Percentiles rank a stretch among this genome's conserved stretches.
Conservation (phyloP, 257 asterid genomes). For the Solanum ossicruentum region DNA sequence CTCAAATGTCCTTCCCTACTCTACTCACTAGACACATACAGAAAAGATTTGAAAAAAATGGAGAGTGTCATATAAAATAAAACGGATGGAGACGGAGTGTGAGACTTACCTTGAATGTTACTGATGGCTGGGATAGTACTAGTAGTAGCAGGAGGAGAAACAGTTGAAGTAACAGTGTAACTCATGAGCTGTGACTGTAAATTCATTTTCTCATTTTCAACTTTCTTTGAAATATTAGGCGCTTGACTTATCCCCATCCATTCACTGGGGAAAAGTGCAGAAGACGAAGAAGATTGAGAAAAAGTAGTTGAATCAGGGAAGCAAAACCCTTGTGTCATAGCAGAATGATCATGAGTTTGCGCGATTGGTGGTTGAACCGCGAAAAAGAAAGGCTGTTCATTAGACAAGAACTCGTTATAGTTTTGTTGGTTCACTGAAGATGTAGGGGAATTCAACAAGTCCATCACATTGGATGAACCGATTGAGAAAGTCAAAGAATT, state of each 20-base stretch:
- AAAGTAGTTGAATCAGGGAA: slow-evolving; percentile 24
- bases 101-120: slow-evolving; percentile 7
- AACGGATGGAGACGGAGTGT: background rate
- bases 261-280: slow-evolving; percentile 30
- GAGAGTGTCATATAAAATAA: background rate
- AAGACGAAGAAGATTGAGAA: slow-evolving; percentile 12
- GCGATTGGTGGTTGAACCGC: slow-evolving; percentile 23
- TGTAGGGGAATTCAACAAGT: slow-evolving; percentile 46
- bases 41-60: background rate
- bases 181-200: slow-evolving; percentile 15
- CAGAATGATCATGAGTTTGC: background rate
- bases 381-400: slow-evolving; percentile 38
- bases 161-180: slow-evolving; percentile 4
- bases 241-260: slow-evolving; percentile 39
- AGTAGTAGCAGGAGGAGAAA: background rate
- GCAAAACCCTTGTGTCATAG: slow-evolving; percentile 34
- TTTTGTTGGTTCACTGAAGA: slow-evolving; percentile 54
- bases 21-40: background rate
- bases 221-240: slow-evolving; percentile 14
- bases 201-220: slow-evolving; percentile 35
- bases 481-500: slow-evolving; percentile 21
- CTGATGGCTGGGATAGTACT: background rate
- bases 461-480: slow-evolving; percentile 26
- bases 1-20: background rate
- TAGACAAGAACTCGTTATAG: slow-evolving; percentile 19